These are phyloP conservation scores for Aquilaria sinensis DNA, from an alignment of 345 rosid species.

Conservation along the genomic window DNA sequence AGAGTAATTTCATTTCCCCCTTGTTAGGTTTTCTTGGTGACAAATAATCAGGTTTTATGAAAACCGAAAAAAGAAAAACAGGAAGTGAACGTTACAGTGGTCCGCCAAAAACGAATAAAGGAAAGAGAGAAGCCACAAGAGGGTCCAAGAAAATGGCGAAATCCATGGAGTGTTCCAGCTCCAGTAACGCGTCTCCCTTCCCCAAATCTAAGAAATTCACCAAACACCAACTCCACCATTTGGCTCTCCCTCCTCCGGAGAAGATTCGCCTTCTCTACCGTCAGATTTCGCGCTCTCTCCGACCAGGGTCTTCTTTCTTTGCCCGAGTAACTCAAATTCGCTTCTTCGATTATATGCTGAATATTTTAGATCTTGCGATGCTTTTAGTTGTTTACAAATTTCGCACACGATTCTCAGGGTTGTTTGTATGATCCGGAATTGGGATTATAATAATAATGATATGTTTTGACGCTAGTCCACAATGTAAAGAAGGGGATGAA, in stretches of 20 bases:
- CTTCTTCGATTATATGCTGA: no score
- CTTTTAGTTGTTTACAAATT: no score
- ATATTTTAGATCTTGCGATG: no score
- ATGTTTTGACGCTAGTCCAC: no score
- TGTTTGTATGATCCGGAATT: no score
- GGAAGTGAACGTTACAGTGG: no score
- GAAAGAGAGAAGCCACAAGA: constrained; percentile 33
- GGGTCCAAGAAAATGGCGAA: constrained; percentile 31
- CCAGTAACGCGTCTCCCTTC: constrained; percentile 11
- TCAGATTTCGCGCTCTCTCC: neutral
- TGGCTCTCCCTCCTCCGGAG: constrained; percentile 1
- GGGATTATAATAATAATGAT: no score
- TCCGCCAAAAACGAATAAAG: constrained; percentile 19
- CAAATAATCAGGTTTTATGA: neutral
- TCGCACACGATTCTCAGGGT: no score
- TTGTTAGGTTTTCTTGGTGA: neutral
- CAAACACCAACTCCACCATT: neutral
- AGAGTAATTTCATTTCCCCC: no score
- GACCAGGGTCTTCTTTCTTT: neutral
- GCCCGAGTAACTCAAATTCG: neutral
- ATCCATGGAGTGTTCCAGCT: constrained; percentile 19
- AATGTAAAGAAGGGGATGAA: no score
- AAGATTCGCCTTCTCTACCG: neutral
- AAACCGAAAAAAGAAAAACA: neutral
- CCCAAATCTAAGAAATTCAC: constrained; percentile 21